Percentiles rank a stretch among this genome's conserved stretches.
phyloP scores from a whole-genome alignment of 108 stramenopile species.

The Thalassiosira profunda region DNA sequence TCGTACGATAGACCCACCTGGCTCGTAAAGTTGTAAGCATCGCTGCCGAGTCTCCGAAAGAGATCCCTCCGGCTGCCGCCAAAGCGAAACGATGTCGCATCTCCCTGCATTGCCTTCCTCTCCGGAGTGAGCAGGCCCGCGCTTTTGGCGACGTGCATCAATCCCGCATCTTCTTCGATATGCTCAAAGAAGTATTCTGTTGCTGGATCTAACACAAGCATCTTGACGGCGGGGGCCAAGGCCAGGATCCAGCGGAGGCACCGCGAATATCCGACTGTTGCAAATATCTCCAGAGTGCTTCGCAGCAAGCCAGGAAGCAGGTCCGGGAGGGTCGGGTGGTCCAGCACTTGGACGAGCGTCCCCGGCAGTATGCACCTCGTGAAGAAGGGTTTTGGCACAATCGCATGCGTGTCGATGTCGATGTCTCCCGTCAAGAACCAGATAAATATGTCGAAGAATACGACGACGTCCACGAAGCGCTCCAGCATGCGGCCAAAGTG shows the following conservation, averaged over 20 bases:
- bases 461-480: conserved; percentile 57
- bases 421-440: conserved; percentile 80
- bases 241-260: conserved; percentile 63
- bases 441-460: conserved; percentile 71
- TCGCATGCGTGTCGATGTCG: conserved; percentile 48
- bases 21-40: conserved; percentile 25
- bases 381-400: conserved; percentile 73
- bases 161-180: conserved; percentile 46
- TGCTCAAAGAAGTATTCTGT: conserved; percentile 59
- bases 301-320: conserved; percentile 47
- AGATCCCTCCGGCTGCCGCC: conserved; percentile 2
- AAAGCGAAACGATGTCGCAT: not conserved
- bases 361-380: conserved; percentile 65
- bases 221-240: conserved; percentile 49
- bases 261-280: conserved; percentile 55
- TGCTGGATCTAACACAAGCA: conserved; percentile 53
- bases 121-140: conserved; percentile 44
- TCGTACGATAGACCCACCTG: conserved; percentile 34
- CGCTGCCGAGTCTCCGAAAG: not conserved
- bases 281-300: conserved; percentile 8
- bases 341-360: conserved; percentile 69
- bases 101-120: not conserved
- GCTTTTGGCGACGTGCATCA: conserved; percentile 50
- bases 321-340: conserved; percentile 70
- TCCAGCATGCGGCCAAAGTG: conserved; percentile 47